A percentile compares a stretch with the other conserved stretches of the same genome.
Conservation (phyloP, 2,329 filamentous ascomycete genomes). For the Lachnellula arida region DNA sequence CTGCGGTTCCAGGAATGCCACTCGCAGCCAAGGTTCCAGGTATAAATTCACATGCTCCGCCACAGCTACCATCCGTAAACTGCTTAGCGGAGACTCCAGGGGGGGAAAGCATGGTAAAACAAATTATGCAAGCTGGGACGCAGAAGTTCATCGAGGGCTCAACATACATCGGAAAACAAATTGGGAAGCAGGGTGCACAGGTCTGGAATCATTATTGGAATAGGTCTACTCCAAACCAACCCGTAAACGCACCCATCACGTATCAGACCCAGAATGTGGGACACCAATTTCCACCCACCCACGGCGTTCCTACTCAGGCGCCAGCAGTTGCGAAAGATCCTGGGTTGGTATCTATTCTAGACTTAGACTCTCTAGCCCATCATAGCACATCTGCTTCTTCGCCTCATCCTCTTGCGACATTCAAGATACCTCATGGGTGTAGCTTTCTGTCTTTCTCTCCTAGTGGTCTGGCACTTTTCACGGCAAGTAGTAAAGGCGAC, state of each 20-base stretch:
- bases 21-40: slow-evolving; percentile 51
- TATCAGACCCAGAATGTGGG: slow-evolving; percentile 26
- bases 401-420: slow-evolving; percentile 63
- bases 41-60: slow-evolving; percentile 57
- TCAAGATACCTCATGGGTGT: slow-evolving; percentile 67
- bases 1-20: slow-evolving; percentile 52
- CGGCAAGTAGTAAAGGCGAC: slow-evolving; percentile 78
- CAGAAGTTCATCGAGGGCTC: slow-evolving; percentile 73
- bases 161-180: slow-evolving; percentile 72
- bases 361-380: slow-evolving; percentile 56
- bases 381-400: slow-evolving; percentile 42
- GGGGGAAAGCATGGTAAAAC: slow-evolving; percentile 67
- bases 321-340: slow-evolving; percentile 54
- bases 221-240: slow-evolving; percentile 40
- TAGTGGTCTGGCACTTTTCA: slow-evolving; percentile 68
- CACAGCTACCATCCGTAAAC: slow-evolving; percentile 62
- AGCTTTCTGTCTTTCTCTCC: slow-evolving; percentile 78
- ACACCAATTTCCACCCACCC: slow-evolving; percentile 68
- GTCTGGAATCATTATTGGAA: slow-evolving; percentile 82
- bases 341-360: slow-evolving; percentile 69
- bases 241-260: slow-evolving; percentile 39
- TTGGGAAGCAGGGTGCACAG: slow-evolving; percentile 70
- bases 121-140: slow-evolving; percentile 72
- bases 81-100: slow-evolving; percentile 69
- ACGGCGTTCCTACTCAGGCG: slow-evolving; percentile 55